Conservation (phyloP, 345 rosid genomes). For the Camelina hispida region DNA sequence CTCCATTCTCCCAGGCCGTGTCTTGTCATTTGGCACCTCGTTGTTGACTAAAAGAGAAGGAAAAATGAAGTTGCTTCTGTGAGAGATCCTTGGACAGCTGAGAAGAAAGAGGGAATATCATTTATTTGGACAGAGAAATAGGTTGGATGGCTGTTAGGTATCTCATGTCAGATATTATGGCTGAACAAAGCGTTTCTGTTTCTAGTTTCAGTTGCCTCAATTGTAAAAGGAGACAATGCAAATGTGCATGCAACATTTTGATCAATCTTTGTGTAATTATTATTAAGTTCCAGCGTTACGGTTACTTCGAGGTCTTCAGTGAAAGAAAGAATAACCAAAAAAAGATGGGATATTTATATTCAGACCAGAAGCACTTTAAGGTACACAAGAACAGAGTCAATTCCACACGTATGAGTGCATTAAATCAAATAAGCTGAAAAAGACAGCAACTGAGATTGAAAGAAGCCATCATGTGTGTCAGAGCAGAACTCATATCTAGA, state of each 20-base stretch:
- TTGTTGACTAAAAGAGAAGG: conserved; percentile 10
- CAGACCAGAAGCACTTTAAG: no score
- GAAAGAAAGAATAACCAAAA: conserved; percentile 1
- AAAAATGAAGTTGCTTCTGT: conserved; percentile 20
- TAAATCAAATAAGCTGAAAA: conserved; percentile 1
- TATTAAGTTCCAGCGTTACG: neutral
- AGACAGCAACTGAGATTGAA: no score
- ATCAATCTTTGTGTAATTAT: conserved; percentile 36
- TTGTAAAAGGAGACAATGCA: conserved; percentile 19
- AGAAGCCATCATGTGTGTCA: no score
- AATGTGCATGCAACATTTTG: conserved; percentile 35
- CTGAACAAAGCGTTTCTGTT: conserved; percentile 27
- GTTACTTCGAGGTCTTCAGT: neutral
- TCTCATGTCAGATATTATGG: conserved; percentile 24
- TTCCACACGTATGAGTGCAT: conserved; percentile 6
- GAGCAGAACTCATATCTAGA: conserved; percentile 47
- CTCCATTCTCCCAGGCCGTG: neutral
- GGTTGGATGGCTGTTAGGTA: conserved; percentile 11
- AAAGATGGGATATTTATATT: neutral
- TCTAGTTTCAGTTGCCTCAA: conserved; percentile 35
- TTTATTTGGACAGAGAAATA: neutral
- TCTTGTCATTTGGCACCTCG: neutral
- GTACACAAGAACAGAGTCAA: conserved; percentile 31
- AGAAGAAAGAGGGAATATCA: conserved; percentile 8
- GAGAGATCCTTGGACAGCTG: conserved; percentile 25